A percentile compares a stretch with the other conserved stretches of the same genome.
Conservation (phyloP, 306 rosid genomes). For the Alnus rubra region DNA sequence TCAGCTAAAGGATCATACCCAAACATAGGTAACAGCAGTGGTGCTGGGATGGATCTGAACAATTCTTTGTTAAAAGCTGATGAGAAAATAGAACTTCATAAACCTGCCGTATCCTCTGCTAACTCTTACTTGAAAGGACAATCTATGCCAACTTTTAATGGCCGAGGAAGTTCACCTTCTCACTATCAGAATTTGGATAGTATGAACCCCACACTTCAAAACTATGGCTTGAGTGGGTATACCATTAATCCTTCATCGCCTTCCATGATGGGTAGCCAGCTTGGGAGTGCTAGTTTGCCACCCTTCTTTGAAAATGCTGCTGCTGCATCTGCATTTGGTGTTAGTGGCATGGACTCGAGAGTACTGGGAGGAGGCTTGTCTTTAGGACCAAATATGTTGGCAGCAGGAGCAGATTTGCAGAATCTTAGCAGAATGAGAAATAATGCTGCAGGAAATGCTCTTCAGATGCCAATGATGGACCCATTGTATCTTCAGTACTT, state of each 20-base stretch:
- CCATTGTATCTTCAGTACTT: constrained; percentile 82
- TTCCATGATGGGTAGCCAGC: constrained; percentile 80
- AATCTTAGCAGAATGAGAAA: constrained; percentile 67
- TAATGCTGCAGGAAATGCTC: constrained; percentile 61
- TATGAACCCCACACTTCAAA: constrained; percentile 56
- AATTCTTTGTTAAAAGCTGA: constrained; percentile 42
- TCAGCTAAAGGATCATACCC: constrained; percentile 42
- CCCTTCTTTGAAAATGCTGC: constrained; percentile 73
- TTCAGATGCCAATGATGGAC: constrained; percentile 78
- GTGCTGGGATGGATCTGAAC: constrained; percentile 47
- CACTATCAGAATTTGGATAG: constrained; percentile 72
- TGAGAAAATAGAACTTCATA: constrained; percentile 56
- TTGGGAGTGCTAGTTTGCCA: constrained; percentile 68
- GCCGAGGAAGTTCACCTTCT: constrained; percentile 57
- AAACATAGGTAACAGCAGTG: constrained; percentile 52
- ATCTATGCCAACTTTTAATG: constrained; percentile 40
- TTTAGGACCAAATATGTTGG: constrained; percentile 41
- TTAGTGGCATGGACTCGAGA: constrained; percentile 76
- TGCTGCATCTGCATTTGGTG: constrained; percentile 69
- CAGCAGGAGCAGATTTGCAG: constrained; percentile 62
- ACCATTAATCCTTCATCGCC: constrained; percentile 69
- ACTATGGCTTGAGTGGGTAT: constrained; percentile 70
- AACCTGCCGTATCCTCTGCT: constrained; percentile 40
- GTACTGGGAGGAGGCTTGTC: constrained; percentile 61
- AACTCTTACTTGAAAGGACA: constrained; percentile 62